Conservation (phyloP, 345 rosid genomes). For the Hibiscus tridactylites region DNA sequence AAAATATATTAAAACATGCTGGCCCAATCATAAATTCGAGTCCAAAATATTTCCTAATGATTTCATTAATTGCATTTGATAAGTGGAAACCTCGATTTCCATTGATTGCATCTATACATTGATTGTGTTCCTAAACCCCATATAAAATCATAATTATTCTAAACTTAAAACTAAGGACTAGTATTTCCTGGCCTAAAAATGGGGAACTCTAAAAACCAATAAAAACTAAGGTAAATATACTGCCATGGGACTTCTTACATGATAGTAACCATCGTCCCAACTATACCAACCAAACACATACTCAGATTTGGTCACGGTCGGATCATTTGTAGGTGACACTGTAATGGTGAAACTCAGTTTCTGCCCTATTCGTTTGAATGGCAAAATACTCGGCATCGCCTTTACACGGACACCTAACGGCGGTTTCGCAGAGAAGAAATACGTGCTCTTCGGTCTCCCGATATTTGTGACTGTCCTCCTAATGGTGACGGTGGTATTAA, state of each 20-base stretch:
- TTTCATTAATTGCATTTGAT: neutral
- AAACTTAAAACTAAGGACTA: neutral
- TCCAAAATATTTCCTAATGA: too few species aligned
- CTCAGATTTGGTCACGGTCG: neutral
- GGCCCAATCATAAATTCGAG: too few species aligned
- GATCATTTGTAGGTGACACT: slow-evolving; percentile 2
- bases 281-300: slow-evolving; percentile 72
- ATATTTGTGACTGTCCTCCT: slow-evolving; percentile 69
- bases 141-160: neutral
- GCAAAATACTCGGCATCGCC: slow-evolving; percentile 40
- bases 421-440: slow-evolving; percentile 28
- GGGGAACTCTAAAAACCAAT: neutral
- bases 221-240: slow-evolving; percentile 34
- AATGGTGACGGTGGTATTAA: slow-evolving; percentile 27
- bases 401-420: slow-evolving; percentile 43
- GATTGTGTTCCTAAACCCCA: neutral
- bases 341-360: slow-evolving; percentile 49
- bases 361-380: slow-evolving; percentile 36
- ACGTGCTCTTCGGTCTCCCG: slow-evolving; percentile 29
- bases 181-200: neutral
- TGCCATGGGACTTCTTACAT: slow-evolving; percentile 66
- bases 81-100: neutral
- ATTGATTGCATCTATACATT: neutral
- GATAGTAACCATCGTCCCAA: slow-evolving; percentile 49
- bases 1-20: too few species aligned